Percentiles rank a stretch among this genome's conserved stretches.
These are phyloP conservation scores for Paraleonurus japonicus DNA, from an alignment of 257 asterid species.

Conservation along the genomic window DNA sequence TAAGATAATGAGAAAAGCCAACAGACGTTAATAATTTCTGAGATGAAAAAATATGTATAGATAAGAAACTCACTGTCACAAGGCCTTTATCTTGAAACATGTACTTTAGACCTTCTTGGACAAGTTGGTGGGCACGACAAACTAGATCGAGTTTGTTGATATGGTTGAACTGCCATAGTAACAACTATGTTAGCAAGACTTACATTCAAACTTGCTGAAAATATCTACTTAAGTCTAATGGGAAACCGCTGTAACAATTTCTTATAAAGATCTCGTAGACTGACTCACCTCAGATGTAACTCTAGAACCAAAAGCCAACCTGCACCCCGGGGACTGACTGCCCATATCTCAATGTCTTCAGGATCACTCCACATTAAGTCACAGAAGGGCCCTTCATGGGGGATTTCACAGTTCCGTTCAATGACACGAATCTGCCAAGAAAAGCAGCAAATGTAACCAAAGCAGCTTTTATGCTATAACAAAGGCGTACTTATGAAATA, in stretches of 20 bases:
- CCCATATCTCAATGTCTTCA: slow-evolving; percentile 99
- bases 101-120: slow-evolving; percentile 96
- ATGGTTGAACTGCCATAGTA: slow-evolving; percentile 77
- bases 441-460: background rate
- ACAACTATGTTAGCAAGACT: background rate
- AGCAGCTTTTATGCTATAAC: background rate
- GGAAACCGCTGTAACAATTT: background rate
- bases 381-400: slow-evolving; percentile 99
- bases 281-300: slow-evolving; percentile 85
- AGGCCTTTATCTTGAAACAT: slow-evolving; percentile 99
- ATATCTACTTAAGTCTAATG: background rate
- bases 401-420: slow-evolving; percentile 92
- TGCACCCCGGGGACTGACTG: slow-evolving; percentile 99
- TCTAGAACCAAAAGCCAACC: slow-evolving; percentile 99
- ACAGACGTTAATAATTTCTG: background rate
- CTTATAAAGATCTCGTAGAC: background rate
- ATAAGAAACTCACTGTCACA: slow-evolving; percentile 70
- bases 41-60: background rate
- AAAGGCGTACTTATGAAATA: no score
- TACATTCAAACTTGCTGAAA: background rate
- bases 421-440: slow-evolving; percentile 78
- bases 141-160: slow-evolving; percentile 92
- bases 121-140: slow-evolving; percentile 99
- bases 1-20: slow-evolving; percentile 15
- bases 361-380: slow-evolving; percentile 99